phyloP scores from a whole-genome alignment of 192 early-diverging fungal genomes.

The Backusella liffmaniae region DNA sequence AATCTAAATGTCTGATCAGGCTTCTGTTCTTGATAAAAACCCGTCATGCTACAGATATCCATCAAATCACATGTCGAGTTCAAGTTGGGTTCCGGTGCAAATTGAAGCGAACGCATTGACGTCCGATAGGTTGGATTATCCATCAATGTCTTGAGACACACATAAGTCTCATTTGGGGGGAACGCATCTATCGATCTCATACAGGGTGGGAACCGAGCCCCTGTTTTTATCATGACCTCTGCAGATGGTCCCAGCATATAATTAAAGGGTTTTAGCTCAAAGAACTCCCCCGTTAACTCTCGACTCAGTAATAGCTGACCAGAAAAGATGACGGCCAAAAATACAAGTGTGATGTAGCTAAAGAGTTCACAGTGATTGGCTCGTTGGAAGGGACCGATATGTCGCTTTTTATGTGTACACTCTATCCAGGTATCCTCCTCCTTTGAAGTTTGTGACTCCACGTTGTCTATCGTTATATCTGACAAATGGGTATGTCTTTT shows the following conservation, averaged over 20 bases:
- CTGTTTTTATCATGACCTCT: constrained; percentile 27
- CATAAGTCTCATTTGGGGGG: background rate
- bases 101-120: constrained; percentile 2
- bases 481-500: background rate
- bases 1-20: constrained; percentile 83
- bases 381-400: background rate
- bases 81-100: background rate
- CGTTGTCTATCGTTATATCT: background rate
- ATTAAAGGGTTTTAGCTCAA: constrained; percentile 13
- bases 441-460: background rate
- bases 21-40: constrained; percentile 37
- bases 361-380: background rate
- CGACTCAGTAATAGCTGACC: constrained; percentile 2
- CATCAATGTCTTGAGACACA: background rate
- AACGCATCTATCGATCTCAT: constrained; percentile 50
- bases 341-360: background rate
- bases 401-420: background rate
- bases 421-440: background rate
- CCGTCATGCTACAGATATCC: constrained; percentile 60
- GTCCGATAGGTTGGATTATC: constrained; percentile 17
- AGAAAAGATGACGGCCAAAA: background rate
- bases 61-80: constrained; percentile 49
- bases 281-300: constrained; percentile 6
- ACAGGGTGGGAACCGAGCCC: constrained; percentile 84
- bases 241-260: constrained; percentile 9